phyloP scores from a whole-genome alignment of 1,284 basidiomycete species.

The Coniferiporia sulphurascens region DNA sequence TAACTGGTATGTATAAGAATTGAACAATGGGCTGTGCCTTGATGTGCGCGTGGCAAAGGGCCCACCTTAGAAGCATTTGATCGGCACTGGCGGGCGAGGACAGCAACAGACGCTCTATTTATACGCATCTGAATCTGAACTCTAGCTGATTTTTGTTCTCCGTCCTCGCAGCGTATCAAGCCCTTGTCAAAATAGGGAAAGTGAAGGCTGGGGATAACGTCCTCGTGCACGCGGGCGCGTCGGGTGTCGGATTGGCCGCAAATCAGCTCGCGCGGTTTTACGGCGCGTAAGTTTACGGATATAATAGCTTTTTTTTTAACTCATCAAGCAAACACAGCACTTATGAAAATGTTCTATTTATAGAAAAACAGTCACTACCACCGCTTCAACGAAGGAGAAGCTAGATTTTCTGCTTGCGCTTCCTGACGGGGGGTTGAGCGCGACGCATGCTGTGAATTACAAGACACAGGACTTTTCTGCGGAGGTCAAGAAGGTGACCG shows the following conservation, averaged over 20 bases:
- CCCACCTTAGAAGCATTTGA: not conserved
- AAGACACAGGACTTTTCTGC: slow-evolving; percentile 76
- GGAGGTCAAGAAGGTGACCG: slow-evolving; percentile 60
- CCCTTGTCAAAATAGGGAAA: slow-evolving; percentile 66
- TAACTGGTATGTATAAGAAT: slow-evolving; percentile 58
- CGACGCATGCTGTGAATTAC: slow-evolving; percentile 82
- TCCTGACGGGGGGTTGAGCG: slow-evolving; percentile 41
- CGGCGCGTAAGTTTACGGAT: slow-evolving; percentile 56
- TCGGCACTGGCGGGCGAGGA: not conserved
- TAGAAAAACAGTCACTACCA: slow-evolving; percentile 73
- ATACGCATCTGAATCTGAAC: not conserved
- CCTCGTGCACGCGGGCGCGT: slow-evolving; percentile 86
- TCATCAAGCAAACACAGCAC: slow-evolving; percentile 10
- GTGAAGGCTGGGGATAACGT: slow-evolving; percentile 72
- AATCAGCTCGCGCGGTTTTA: slow-evolving; percentile 81
- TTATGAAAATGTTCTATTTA: slow-evolving; percentile 5
- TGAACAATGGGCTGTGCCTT: not conserved
- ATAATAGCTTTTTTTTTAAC: not conserved
- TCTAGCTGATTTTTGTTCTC: not conserved
- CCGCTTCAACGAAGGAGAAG: slow-evolving; percentile 84
- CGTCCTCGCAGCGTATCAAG: slow-evolving; percentile 66
- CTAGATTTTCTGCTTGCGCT: slow-evolving; percentile 70
- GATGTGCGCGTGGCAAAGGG: not conserved
- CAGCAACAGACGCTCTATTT: not conserved
- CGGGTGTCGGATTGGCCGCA: slow-evolving; percentile 87